Conservation (phyloP, 169 alveolate genomes). For the Plasmodium malariae region DNA sequence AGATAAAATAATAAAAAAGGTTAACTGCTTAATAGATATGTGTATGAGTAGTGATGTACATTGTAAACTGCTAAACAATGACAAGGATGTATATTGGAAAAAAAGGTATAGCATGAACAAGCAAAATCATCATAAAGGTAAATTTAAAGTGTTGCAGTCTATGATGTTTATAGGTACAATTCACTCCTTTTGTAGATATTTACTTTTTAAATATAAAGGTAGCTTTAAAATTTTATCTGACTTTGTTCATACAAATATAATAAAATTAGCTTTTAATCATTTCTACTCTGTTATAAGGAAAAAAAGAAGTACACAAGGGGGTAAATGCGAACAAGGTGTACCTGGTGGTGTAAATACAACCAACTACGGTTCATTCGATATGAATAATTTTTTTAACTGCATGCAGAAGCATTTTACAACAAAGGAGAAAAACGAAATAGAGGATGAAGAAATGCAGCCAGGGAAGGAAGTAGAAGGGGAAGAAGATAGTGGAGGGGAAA, state of each 20-base stretch:
- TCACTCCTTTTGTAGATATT: constrained; percentile 81
- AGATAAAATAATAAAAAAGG: constrained; percentile 66
- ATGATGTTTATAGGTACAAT: constrained; percentile 78
- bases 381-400: background rate
- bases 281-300: background rate
- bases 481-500: background rate
- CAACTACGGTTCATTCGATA: background rate
- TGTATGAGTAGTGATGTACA: constrained; percentile 8
- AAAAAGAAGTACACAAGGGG: background rate
- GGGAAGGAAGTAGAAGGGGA: background rate
- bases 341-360: background rate
- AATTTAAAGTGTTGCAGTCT: constrained; percentile 32
- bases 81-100: background rate
- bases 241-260: constrained; percentile 21
- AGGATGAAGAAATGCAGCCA: background rate
- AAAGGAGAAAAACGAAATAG: constrained; percentile 29
- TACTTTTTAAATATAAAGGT: constrained; percentile 62
- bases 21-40: constrained; percentile 48
- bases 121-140: constrained; percentile 19
- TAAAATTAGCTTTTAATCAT: constrained; percentile 41
- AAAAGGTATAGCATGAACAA: constrained; percentile 13
- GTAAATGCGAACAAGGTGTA: background rate
- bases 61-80: constrained; percentile 26
- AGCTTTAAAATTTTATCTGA: constrained; percentile 68
- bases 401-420: background rate